phyloP scores from a whole-genome alignment of 306 rosid species.

The Rubus parviflorus region DNA sequence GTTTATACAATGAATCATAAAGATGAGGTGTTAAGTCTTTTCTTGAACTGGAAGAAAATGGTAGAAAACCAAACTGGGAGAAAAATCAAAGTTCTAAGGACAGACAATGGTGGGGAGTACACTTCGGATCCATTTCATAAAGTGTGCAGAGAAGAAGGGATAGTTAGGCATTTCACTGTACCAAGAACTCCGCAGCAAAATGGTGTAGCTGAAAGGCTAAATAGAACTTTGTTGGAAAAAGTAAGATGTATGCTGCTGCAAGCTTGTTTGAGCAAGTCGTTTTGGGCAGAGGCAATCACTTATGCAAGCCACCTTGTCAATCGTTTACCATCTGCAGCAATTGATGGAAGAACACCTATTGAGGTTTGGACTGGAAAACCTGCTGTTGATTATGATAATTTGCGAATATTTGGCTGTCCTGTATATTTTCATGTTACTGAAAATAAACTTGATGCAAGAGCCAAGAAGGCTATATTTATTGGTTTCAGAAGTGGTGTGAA shows the following conservation, averaged over 20 bases:
- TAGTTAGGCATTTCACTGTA: background rate
- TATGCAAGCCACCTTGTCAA: background rate
- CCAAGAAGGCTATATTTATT: too few relatives aligned
- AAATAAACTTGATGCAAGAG: background rate
- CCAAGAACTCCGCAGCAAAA: background rate
- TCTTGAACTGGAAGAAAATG: background rate
- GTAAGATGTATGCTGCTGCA: background rate
- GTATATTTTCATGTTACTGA: background rate
- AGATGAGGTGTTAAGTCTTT: background rate
- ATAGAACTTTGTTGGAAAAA: background rate
- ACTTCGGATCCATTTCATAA: background rate
- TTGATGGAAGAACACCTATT: background rate
- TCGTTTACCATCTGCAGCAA: background rate
- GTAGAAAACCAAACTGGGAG: background rate
- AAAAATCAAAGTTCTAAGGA: background rate
- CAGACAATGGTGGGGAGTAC: background rate
- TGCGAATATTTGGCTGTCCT: background rate
- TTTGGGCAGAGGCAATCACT: background rate
- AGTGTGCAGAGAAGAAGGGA: background rate
- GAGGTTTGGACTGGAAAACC: constrained; percentile 7
- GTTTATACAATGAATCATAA: background rate
- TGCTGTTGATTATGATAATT: background rate
- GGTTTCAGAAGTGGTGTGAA: too few relatives aligned
- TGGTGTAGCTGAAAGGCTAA: background rate
- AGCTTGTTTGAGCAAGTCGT: background rate